Percentiles rank a stretch among this genome's conserved stretches.
These are phyloP conservation scores for Pseudogymnoascus sp. DNA, from an alignment of 2,329 filamentous ascomycete genomes.

Conservation along the genomic window DNA sequence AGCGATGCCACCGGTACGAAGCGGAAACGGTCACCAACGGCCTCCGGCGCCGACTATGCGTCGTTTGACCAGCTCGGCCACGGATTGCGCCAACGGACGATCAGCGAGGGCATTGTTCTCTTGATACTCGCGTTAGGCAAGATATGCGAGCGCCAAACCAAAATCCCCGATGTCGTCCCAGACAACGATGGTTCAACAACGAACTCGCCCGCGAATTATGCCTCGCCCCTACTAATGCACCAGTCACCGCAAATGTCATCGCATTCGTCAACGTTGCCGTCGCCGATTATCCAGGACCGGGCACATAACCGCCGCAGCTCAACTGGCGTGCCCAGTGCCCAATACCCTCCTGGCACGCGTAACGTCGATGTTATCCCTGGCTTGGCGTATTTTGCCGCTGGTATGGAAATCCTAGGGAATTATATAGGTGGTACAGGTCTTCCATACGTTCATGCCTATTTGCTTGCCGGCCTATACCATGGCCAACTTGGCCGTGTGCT, in stretches of 20 bases:
- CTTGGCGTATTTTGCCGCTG: conserved; percentile 79
- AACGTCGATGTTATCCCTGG: conserved; percentile 86
- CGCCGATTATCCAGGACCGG: background rate
- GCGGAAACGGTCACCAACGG: conserved; percentile 27
- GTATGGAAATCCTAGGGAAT: conserved; percentile 76
- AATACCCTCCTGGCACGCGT: background rate
- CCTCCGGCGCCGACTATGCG: background rate
- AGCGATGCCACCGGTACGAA: conserved; percentile 13
- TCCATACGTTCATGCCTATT: conserved; percentile 72
- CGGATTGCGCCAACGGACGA: conserved; percentile 54
- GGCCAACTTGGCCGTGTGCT: conserved; percentile 79
- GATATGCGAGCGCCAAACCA: conserved; percentile 54
- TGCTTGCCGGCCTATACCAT: conserved; percentile 80
- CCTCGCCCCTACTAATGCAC: no score
- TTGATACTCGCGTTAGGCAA: conserved; percentile 79
- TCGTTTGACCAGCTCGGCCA: conserved; percentile 25
- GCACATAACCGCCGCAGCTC: no score
- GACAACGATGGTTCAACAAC: conserved; percentile 4
- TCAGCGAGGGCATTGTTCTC: conserved; percentile 59
- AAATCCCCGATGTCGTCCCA: conserved; percentile 50
- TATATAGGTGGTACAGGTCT: conserved; percentile 71
- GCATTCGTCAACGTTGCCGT: background rate
- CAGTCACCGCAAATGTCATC: background rate
- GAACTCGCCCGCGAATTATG: background rate
- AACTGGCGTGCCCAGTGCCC: no score